phyloP scores from a whole-genome alignment of 2,329 filamentous ascomycete genomes.

The Arthrinium puccinioides region DNA sequence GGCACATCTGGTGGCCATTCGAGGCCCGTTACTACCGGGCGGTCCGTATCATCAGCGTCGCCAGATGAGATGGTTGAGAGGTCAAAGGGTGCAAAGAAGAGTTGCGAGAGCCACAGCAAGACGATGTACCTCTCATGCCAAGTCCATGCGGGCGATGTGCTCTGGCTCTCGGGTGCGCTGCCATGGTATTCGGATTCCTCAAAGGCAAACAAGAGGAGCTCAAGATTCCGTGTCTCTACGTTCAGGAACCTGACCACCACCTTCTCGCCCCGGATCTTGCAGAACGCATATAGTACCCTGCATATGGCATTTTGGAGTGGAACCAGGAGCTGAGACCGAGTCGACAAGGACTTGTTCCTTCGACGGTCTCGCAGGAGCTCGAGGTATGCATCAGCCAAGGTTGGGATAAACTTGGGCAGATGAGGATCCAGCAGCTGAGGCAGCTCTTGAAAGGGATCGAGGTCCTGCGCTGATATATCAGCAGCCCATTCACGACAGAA shows the following conservation, averaged over 20 bases:
- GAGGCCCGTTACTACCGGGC: conserved; percentile 39
- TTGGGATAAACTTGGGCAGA: conserved; percentile 66
- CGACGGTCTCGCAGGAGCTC: conserved; percentile 48
- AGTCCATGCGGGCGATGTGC: conserved; percentile 35
- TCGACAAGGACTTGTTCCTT: conserved; percentile 30
- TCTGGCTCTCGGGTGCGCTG: conserved; percentile 5
- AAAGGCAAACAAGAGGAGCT: conserved; percentile 68
- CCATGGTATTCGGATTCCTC: conserved; percentile 47
- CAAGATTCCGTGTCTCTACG: conserved; percentile 81
- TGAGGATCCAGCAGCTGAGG: conserved; percentile 87
- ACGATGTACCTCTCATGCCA: conserved; percentile 91
- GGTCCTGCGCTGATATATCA: conserved; percentile 31
- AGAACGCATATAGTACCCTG: conserved; percentile 78
- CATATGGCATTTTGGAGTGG: conserved; percentile 66
- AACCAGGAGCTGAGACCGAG: conserved; percentile 34
- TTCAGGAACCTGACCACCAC: conserved; percentile 86
- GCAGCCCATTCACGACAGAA: conserved; percentile 4
- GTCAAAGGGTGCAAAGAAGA: conserved; percentile 84
- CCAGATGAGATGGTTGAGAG: conserved; percentile 72
- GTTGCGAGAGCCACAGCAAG: conserved; percentile 78
- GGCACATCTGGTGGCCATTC: conserved; percentile 56
- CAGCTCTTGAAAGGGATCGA: conserved; percentile 91
- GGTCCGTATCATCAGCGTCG: conserved; percentile 38
- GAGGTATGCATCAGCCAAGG: conserved; percentile 70
- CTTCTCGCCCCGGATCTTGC: conserved; percentile 91